Base-by-base conservation (phyloP, 805 yeast species). In the Candida oleophila region DNA sequence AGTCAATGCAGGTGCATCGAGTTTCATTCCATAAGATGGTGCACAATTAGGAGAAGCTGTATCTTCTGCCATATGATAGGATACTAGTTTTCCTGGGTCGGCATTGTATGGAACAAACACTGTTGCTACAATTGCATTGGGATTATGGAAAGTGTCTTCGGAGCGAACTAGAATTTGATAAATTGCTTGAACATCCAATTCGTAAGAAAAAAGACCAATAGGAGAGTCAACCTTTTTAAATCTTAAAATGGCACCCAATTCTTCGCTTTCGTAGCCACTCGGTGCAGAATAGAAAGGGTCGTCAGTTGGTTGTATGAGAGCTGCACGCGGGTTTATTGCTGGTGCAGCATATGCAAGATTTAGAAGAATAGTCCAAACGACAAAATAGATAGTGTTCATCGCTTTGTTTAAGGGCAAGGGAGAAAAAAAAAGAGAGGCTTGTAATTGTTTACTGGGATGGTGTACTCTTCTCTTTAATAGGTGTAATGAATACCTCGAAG, bases 161-260 rank as follows among this genome's bases (percentile, higher is more conserved):
- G 65, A 53, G 16, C 62, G 50, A 14, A 59, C 54, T 42, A 57
- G 46, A 11, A 56, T 51, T 44, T 64, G 68, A 56, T 60, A 59
- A 5, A 53, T 63, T 2, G 52, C 49, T 33, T 46, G 15, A 47
- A 47, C 28, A 8, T 56, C 49, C 18, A 57, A 50, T 5, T 58
- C 56, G 28, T 56, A 46, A 19, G 43, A 43, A 7, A 58, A 21
- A 39, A 55, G 45, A 37, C 56, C 53, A 11, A 61, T 42, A 4
- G 36, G 45, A 38, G 47, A 48, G 3, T 66, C 65, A 3, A 60
- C 38, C 15, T 48, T 38, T 45, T 68, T 49, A 15, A 35, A 44
- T 43, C 49, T 57, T 9, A 65, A 50, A 19, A 65, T 58, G 7
- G 60, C 52, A 8, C 71, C 71, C 1, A 53, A 44, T 3, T 46